Base-by-base conservation (phyloP, 306 rosid genomes). In the Leucaena leucocephala region DNA sequence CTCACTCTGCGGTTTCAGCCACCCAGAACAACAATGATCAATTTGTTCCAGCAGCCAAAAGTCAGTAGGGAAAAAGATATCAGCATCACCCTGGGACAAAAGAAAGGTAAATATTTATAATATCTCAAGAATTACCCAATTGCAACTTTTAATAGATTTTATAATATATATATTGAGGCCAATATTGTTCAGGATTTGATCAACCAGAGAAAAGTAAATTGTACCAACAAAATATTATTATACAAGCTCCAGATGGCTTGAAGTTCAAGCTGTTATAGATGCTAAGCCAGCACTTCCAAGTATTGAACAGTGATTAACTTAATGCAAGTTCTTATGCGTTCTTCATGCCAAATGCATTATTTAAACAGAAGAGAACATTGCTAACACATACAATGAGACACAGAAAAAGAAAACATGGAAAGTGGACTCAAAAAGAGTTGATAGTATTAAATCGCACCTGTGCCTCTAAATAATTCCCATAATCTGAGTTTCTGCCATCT, bases 41-140 rank as follows among this genome's bases (percentile, higher is more conserved):
- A 94, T 88, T 61, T 57, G 90, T 80, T 94, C 98, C 85, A 94
- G 85, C 79, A 94, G 86, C 89, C 89, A 77, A 77, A 94, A 94
- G 89, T 92, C 98, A 3, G 98, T 94, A 48, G 98, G 97, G 80
- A 94, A 94, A 77, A 94, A 94, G 63, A 94, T 91, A 84, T 94
- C 98, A 45, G 97, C 98, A 52, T 94, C 97, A 76, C 98, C 98
- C 98, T 94, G 92, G 74, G 46, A 75, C 43, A 42, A 79, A 70
- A 64, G 61, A 80, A 15, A 62, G 19, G 62, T 19, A 55, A n/a
- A 19, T 55, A 21, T 19, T 19, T n/a, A n/a, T 14, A 55, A 55
- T 55, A 55, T 7, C 34, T 19, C 62, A 55, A 17, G 19, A 21
- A 2, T 7, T 19, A 55, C 27, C 12, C 34, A 1, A 19, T 6